Conservation (phyloP, 2,329 filamentous ascomycete genomes). For the Saccharata proteae region DNA sequence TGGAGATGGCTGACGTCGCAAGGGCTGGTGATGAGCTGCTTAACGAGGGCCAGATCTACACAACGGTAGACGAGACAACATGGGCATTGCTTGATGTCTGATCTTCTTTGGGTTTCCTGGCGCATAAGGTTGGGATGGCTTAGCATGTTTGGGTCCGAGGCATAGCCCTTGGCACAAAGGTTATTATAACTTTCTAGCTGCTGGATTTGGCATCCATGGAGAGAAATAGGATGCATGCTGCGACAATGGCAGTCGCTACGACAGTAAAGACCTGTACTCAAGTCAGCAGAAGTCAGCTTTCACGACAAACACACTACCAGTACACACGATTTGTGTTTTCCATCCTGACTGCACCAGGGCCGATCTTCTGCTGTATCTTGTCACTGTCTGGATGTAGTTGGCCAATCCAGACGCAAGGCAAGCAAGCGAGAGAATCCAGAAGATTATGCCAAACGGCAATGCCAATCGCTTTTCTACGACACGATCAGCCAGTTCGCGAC, state of each 20-base stretch:
- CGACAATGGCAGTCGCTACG: conserved; percentile 27
- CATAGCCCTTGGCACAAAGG: no score
- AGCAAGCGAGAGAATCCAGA: conserved; percentile 71
- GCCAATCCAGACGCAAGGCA: conserved; percentile 66
- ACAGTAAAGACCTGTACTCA: conserved; percentile 21
- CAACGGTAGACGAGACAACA: conserved; percentile 84
- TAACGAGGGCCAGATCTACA: conserved; percentile 64
- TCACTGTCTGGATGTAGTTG: conserved; percentile 77
- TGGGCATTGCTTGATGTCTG: conserved; percentile 71
- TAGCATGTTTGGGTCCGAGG: not conserved
- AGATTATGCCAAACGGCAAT: conserved; percentile 71
- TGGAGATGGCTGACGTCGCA: conserved; percentile 59
- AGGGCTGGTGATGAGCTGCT: conserved; percentile 74
- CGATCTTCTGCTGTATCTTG: conserved; percentile 63
- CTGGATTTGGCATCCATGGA: conserved; percentile 21
- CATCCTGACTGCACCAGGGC: conserved; percentile 88
- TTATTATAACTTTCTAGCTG: conserved; percentile 1
- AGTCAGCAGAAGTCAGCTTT: conserved; percentile 2
- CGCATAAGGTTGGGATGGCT: not conserved
- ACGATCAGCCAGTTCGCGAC: not conserved
- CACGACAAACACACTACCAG: not conserved
- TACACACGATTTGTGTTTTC: conserved; percentile 69
- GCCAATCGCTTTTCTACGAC: conserved; percentile 63
- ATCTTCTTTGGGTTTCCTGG: not conserved
- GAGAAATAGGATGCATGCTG: conserved; percentile 29